Conservation (phyloP, 768 basidiomycete species). For the Punctularia strigosozonata region DNA sequence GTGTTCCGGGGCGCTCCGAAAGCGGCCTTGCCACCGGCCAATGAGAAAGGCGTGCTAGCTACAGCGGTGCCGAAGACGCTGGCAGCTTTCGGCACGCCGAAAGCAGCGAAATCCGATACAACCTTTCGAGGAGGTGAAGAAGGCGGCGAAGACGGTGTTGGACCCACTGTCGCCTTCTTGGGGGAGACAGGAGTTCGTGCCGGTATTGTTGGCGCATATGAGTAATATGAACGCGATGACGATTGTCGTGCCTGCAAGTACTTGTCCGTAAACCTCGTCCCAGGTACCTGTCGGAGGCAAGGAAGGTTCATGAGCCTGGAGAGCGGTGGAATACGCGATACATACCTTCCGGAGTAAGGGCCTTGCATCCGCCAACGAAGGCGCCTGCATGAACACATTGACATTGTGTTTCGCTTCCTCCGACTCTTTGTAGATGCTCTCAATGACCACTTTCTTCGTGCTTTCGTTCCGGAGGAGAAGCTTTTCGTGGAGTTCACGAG, state of each 20-base stretch:
- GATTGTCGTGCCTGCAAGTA: conserved; percentile 70
- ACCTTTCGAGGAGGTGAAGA: conserved; percentile 61
- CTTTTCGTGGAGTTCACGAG: conserved; percentile 86
- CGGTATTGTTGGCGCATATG: conserved; percentile 36
- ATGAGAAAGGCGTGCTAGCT: conserved; percentile 65
- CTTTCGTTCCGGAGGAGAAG: conserved; percentile 86
- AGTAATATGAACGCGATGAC: conserved; percentile 37
- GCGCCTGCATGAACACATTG: conserved; percentile 65
- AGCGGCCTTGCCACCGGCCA: conserved; percentile 72
- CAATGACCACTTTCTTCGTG: conserved; percentile 93
- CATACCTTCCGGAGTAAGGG: conserved; percentile 70
- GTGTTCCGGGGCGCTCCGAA: conserved; percentile 55
- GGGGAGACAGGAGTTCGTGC: conserved; percentile 29
- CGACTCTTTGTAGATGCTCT: conserved; percentile 91
- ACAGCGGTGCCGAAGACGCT: conserved; percentile 83
- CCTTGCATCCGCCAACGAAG: conserved; percentile 59
- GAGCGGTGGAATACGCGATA: conserved; percentile 2
- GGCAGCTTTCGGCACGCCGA: conserved; percentile 60
- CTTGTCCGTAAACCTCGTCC: conserved; percentile 96
- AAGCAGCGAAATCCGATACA: conserved; percentile 79
- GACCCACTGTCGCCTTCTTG: conserved; percentile 23
- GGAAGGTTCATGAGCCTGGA: conserved; percentile 3
- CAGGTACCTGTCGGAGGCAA: conserved; percentile 55
- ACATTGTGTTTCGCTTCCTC: conserved; percentile 88
- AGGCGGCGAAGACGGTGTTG: conserved; percentile 22